Conservation (phyloP, 139 green algal species). For the Micractinium conductrix region DNA sequence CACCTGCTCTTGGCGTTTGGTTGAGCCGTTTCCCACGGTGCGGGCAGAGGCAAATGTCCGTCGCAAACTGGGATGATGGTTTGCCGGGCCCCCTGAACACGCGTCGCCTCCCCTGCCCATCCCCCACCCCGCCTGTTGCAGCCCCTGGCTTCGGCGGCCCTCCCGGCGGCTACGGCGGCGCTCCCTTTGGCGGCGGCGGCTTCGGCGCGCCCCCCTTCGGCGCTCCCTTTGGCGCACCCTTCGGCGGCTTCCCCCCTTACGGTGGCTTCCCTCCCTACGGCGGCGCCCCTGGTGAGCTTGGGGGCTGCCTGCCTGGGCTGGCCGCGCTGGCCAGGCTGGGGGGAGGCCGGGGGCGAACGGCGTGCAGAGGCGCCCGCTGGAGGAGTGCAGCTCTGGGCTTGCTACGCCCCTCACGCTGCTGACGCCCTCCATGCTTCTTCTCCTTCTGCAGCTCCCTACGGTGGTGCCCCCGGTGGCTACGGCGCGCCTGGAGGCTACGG, state of each 20-base stretch:
- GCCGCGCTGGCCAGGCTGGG: too few relatives aligned
- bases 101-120: too few relatives aligned
- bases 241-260: constrained; percentile 41
- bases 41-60: too few relatives aligned
- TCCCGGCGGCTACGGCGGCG: constrained; percentile 10
- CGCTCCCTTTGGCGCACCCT: constrained; percentile 34
- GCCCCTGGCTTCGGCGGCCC: too few relatives aligned
- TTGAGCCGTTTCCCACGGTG: too few relatives aligned
- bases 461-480: constrained; percentile 16
- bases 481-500: not conserved
- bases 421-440: not conserved
- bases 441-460: constrained; percentile 24
- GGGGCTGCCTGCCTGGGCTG: not conserved
- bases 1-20: too few relatives aligned
- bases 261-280: not conserved
- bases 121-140: too few relatives aligned
- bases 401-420: not conserved
- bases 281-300: constrained; percentile 4
- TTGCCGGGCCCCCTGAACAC: too few relatives aligned
- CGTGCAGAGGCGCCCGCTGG: too few relatives aligned
- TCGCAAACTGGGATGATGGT: too few relatives aligned
- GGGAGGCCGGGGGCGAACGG: too few relatives aligned
- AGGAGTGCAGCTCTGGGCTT: too few relatives aligned
- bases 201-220: constrained; percentile 12
- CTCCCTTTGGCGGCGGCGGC: constrained; percentile 23